Evolutionary conservation across 2,329 filamentous ascomycete species (phyloP), one percentile per base, ranked within the genome.

Genomic region (Arthrobotrys entomopaga): DNA sequence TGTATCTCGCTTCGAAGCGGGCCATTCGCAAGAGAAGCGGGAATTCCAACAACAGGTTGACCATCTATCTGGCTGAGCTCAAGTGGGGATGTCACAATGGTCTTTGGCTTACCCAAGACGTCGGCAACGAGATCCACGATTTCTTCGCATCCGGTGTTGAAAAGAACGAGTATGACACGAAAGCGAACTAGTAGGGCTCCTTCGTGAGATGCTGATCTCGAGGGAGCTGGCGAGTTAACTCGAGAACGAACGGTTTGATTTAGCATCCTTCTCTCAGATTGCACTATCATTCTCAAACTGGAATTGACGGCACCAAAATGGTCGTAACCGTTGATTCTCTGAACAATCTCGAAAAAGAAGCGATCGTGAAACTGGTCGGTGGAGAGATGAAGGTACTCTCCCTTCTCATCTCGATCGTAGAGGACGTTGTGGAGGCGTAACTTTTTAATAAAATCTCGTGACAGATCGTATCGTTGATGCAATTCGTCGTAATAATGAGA

Each of bases 71-170:
- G 60, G 38, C 52, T 65, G 78, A 77, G 83, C 83, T 78, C 88
- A 83, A 52, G 86, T 82, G 74, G 84, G 82, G 81, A 90, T 85
- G 65, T 85, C 83, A 34, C 86, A 49, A 89, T 83, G 71, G 85
- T 86, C 82, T 87, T 89, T 19, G 89, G 86, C 80, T 93, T 91
- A 13, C 92, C 91, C 48, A 95, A 82, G 6, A 94, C 89, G 78
- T 94, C 90, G 24, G 91, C 91, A 77, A 93, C 90, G 38, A 91
- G 83, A 20, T 87, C 87, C 26, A 93, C 88, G 76, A 95, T 91
- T 46, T 86, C 85, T 72, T 93, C 89, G 80, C 94, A 90, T 16
- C 87, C 89, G 20, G 84, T 84, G 10, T 89, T 88, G 80, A 90
- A 92, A 16, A 94, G 82, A 72, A 95, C 87, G 38, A 88, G 86